Evolutionary conservation across 257 asterid species (phyloP).

Genomic region (Nicotiana tomentosiformis): DNA sequence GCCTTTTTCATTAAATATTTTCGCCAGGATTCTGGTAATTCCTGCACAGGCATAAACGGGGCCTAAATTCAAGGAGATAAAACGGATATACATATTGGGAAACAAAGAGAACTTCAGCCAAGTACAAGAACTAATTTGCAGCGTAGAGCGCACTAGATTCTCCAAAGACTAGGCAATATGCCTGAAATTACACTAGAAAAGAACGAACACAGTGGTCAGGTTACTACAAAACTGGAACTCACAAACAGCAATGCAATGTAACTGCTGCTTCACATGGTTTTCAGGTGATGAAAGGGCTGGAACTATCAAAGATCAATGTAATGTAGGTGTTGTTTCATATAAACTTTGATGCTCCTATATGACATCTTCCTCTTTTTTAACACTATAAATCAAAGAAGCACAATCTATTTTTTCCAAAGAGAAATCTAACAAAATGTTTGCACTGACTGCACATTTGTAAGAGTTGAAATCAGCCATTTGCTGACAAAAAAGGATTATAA

Average conservation of each 20-base stretch:
- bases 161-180: background rate
- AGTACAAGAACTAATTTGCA: background rate
- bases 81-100: background rate
- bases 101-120: background rate
- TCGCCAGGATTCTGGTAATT: conserved; percentile 3
- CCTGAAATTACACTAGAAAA: background rate
- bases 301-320: background rate
- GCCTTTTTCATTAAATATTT: background rate
- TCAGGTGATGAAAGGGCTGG: background rate
- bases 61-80: background rate
- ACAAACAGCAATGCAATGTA: background rate
- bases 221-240: background rate
- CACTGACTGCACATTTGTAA: background rate
- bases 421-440: background rate
- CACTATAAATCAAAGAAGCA: background rate
- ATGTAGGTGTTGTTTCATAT: background rate
- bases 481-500: background rate
- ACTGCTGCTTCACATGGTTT: background rate
- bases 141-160: background rate
- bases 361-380: background rate
- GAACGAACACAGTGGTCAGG: background rate
- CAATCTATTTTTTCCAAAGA: background rate
- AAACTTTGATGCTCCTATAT: background rate
- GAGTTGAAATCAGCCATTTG: background rate
- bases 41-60: conserved; percentile 14